phyloP scores from a whole-genome alignment of 78 protist species.

The Goniomonas avonlea region DNA sequence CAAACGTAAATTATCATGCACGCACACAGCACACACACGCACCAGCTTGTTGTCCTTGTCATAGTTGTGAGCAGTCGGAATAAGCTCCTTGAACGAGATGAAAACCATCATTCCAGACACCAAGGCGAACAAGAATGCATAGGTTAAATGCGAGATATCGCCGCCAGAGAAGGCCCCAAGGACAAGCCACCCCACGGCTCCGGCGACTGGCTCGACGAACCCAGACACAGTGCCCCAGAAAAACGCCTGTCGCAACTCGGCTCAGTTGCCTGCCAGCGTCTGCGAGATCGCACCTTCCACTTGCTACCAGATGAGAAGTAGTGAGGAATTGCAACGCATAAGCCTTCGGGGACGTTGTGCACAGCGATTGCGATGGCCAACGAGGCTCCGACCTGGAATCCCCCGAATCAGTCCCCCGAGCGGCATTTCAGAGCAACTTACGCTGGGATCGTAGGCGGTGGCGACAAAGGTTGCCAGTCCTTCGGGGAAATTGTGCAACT shows the following conservation, averaged over 20 bases:
- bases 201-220: constrained; percentile 50
- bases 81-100: constrained; percentile 46
- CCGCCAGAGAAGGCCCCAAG: too few relatives aligned
- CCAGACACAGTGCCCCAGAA: constrained; percentile 46
- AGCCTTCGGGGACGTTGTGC: constrained; percentile 67
- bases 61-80: constrained; percentile 45
- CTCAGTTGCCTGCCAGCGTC: too few relatives aligned
- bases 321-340: constrained; percentile 54
- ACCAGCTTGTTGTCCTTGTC: constrained; percentile 14
- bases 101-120: constrained; percentile 68
- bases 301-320: constrained; percentile 48
- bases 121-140: constrained; percentile 38
- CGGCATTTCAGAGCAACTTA: too few relatives aligned
- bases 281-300: too few relatives aligned
- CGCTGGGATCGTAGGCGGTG: too few relatives aligned
- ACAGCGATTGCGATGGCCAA: constrained; percentile 52
- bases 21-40: too few relatives aligned
- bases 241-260: too few relatives aligned
- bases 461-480: constrained; percentile 69
- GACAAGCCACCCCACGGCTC: constrained; percentile 31
- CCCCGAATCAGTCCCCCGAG: too few relatives aligned
- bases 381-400: constrained; percentile 26
- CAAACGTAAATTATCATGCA: too few relatives aligned
- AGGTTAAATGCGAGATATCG: neutral
- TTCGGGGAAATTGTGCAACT: constrained; percentile 72